A percentile compares a stretch with the other conserved stretches of the same genome.
Conservation (phyloP, 2,329 filamentous ascomycete genomes). For the Eutypella sp. region DNA sequence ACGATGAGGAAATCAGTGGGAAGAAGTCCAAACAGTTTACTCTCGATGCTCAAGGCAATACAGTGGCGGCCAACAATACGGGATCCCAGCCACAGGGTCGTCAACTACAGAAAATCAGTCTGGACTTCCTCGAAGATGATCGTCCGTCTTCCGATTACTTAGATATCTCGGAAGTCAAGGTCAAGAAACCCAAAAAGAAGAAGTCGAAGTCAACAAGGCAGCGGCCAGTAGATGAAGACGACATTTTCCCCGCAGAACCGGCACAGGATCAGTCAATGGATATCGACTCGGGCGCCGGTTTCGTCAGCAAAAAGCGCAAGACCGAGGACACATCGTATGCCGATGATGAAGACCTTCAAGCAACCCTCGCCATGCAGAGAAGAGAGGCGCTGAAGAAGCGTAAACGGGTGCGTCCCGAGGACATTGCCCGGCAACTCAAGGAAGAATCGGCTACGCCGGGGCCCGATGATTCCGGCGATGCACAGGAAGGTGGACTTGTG, state of each 20-base stretch:
- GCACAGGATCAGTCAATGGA: constrained; percentile 61
- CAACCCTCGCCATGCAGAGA: constrained; percentile 77
- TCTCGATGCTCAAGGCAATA: constrained; percentile 70
- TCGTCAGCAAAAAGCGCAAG: constrained; percentile 55
- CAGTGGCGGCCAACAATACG: constrained; percentile 56
- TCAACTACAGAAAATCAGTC: constrained; percentile 66
- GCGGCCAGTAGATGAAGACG: constrained; percentile 60
- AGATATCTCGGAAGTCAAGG: constrained; percentile 79
- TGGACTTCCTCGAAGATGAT: constrained; percentile 61
- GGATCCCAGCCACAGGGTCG: constrained; percentile 51
- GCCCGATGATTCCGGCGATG: constrained; percentile 38
- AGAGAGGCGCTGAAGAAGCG: constrained; percentile 84
- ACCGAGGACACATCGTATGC: constrained; percentile 65
- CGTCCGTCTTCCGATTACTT: constrained; percentile 79
- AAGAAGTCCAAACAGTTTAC: constrained; percentile 89
- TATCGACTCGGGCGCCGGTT: constrained; percentile 54
- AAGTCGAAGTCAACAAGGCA: constrained; percentile 73
- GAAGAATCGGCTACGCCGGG: constrained; percentile 54
- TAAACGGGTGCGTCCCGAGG: constrained; percentile 80
- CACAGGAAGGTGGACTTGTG: constrained; percentile 59
- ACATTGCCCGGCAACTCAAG: constrained; percentile 76
- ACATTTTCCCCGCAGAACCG: constrained; percentile 45
- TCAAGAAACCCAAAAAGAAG: constrained; percentile 92
- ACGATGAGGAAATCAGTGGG: constrained; percentile 90
- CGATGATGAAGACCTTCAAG: constrained; percentile 91